Percentiles rank a stretch among this genome's conserved stretches.
Conservation (phyloP, 352 stramenopile species). For the Blastocystis sp. region DNA sequence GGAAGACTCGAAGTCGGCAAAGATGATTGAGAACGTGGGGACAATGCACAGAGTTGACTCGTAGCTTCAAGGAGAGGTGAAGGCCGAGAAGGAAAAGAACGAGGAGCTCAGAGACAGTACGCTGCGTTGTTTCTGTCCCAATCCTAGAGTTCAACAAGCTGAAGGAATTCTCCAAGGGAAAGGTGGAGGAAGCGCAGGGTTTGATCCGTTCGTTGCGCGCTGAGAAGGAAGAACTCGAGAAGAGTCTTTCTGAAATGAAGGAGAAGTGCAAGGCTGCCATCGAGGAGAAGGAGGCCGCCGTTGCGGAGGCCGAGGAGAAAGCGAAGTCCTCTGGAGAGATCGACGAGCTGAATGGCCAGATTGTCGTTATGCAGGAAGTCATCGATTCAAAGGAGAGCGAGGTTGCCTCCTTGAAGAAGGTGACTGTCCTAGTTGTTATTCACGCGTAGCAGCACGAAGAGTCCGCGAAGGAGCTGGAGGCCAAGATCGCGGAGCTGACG, state of each 20-base stretch:
- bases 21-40: background rate
- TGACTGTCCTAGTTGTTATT: background rate
- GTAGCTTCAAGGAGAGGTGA: conserved; percentile 7
- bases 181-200: conserved; percentile 48
- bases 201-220: background rate
- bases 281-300: background rate
- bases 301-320: background rate
- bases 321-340: conserved; percentile 31
- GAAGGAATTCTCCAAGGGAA: conserved; percentile 47
- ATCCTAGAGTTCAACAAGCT: conserved; percentile 21
- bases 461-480: background rate
- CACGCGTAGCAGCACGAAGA: background rate
- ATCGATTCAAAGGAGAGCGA: conserved; percentile 50
- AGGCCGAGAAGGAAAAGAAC: conserved; percentile 15
- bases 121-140: background rate
- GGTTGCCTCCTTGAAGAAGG: background rate
- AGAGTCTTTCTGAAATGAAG: conserved; percentile 3
- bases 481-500: background rate
- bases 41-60: background rate
- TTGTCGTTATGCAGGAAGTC: conserved; percentile 62
- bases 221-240: conserved; percentile 48
- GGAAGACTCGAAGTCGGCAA: background rate
- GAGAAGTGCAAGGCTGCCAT: background rate
- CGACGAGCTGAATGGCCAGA: conserved; percentile 56
- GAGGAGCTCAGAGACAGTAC: conserved; percentile 41